These are phyloP conservation scores for Xerocomellus intermedius DNA, from an alignment of 768 basidiomycete species.

Conservation along the genomic window DNA sequence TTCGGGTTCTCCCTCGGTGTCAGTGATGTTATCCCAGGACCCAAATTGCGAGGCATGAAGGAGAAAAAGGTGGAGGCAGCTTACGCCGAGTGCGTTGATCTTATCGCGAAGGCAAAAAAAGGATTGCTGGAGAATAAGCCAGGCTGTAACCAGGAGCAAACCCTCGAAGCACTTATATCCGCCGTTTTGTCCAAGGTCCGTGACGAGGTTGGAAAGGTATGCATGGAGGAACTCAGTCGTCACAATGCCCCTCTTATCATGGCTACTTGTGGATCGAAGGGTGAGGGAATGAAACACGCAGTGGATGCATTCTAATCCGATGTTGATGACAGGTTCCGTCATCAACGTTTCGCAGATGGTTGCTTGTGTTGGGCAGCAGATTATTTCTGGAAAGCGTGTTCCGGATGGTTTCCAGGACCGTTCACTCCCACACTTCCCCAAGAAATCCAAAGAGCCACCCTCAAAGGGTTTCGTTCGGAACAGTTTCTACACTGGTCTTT, in stretches of 20 bases:
- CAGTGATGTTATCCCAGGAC: constrained; percentile 97
- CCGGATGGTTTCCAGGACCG: constrained; percentile 99
- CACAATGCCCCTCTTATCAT: constrained; percentile 98
- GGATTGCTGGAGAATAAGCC: constrained; percentile 94
- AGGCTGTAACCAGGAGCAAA: constrained; percentile 97
- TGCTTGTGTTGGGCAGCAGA: constrained; percentile 99
- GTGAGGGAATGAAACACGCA: constrained; percentile 37
- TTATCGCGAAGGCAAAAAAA: constrained; percentile 87
- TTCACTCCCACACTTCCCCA: constrained; percentile 97
- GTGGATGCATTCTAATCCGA: not conserved
- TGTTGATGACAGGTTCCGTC: constrained; percentile 72
- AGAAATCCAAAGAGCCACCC: constrained; percentile 93
- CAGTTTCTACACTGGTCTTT: constrained; percentile 90
- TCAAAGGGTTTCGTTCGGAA: constrained; percentile 98
- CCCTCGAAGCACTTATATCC: constrained; percentile 94
- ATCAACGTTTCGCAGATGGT: constrained; percentile 99
- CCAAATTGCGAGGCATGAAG: constrained; percentile 75
- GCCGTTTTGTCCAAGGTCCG: constrained; percentile 92
- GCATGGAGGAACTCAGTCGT: constrained; percentile 96
- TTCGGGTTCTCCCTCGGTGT: constrained; percentile 97
- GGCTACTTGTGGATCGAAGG: constrained; percentile 99
- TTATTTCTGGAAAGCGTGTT: constrained; percentile 96
- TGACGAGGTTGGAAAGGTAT: constrained; percentile 94
- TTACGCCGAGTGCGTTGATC: constrained; percentile 81
- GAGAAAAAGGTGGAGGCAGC: constrained; percentile 84